These are phyloP conservation scores for Globisporangium uncinulatum DNA, from an alignment of 352 stramenopile species.

Conservation along the genomic window DNA sequence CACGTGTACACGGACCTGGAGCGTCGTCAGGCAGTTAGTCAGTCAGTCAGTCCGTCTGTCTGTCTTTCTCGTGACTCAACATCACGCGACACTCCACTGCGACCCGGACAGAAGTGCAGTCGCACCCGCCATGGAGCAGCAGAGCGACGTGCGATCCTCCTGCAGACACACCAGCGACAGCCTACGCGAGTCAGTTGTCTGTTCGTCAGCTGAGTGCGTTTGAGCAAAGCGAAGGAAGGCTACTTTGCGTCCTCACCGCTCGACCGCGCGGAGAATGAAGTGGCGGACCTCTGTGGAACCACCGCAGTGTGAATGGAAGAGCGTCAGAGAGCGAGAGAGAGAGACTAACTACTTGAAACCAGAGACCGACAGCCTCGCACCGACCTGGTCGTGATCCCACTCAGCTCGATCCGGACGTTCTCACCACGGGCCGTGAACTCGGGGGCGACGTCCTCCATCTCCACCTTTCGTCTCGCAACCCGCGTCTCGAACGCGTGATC, in stretches of 20 bases:
- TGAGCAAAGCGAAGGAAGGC: neutral
- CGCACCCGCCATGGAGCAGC: conserved; percentile 74
- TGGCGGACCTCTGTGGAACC: conserved; percentile 36
- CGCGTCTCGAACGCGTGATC: conserved; percentile 45
- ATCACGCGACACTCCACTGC: no score
- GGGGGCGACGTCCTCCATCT: conserved; percentile 48
- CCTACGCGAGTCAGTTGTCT: conserved; percentile 16
- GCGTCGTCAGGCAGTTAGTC: neutral
- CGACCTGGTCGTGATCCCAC: conserved; percentile 74
- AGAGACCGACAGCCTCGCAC: no score
- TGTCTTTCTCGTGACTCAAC: no score
- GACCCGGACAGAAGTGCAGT: neutral
- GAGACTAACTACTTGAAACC: no score
- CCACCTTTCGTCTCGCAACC: conserved; percentile 39
- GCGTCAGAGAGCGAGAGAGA: neutral
- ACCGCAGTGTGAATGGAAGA: neutral
- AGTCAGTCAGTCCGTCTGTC: neutral
- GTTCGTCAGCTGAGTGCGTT: neutral
- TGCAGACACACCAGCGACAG: conserved; percentile 60
- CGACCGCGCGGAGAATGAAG: conserved; percentile 52
- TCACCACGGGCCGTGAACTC: conserved; percentile 55
- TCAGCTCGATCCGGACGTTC: conserved; percentile 60
- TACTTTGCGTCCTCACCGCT: conserved; percentile 22
- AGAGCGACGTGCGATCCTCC: conserved; percentile 80
- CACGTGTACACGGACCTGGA: conserved; percentile 87